Base-by-base conservation (phyloP, 2,329 filamentous ascomycete genomes). In the Epichloe coenophiala region DNA sequence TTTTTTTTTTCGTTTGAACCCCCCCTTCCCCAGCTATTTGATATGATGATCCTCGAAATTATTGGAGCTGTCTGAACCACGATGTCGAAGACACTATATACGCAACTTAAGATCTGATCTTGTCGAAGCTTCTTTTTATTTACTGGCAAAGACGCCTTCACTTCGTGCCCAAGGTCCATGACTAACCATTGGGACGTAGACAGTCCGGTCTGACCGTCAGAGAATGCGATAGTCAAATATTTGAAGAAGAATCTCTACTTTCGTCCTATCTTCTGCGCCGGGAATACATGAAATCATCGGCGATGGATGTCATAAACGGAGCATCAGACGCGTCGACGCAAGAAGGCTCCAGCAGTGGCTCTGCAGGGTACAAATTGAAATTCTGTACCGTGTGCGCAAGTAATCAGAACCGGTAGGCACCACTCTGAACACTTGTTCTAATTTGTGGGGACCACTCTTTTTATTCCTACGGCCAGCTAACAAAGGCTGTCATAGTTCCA, bases 371-470 rank as follows among this genome's bases (percentile, higher is more conserved):
- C 76, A 95, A 93, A 69, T 78, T 98, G 55, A 94, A 87, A 64
- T 96, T 97, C 69, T 96, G 90, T 73, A 97, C 93, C 3, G 91
- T 98, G n/a, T 98, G 93, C 69, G 93, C 93, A 7, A 95, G 89
- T 62, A 98, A 98, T 62, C 89, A 98, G 68, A 98, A 98, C 64
- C 83, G 93, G 81, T 95, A 74, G 56, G 75, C 37, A 36, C 15
- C 5, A 21, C 5, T 6, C 27, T 21, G 15, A 12, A n/a, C 38
- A 35, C 36, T 13, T 15, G 7, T 13, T 27, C 11, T 4, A 21
- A 17, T 17, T 11, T 17, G 36, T 4, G 36, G 19, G 8, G 5
- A 23, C 5, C 3, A 9, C 2, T 11, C 11, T 17, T 21, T 13
- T 36, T 9, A 9, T 21, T 31, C 19, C 15, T 9, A 15, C 23